Evolutionary conservation across 2,329 filamentous ascomycete genomes (phyloP), one percentile per base, ranked within the genome.

Genomic region (Septoria linicola): DNA sequence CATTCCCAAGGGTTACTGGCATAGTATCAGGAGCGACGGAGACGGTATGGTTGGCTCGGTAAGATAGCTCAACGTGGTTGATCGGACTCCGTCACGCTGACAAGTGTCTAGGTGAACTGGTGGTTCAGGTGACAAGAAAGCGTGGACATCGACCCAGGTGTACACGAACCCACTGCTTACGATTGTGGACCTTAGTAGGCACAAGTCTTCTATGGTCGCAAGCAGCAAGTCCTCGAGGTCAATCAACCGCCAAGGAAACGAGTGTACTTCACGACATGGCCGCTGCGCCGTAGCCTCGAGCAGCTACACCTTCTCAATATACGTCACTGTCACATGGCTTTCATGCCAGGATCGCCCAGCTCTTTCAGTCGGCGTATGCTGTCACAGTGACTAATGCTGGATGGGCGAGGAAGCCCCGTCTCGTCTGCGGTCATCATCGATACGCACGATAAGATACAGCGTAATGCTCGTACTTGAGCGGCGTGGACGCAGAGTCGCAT

Each of bases 1-100:
- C 66, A 89, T 95, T 31, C 89, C 89, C 0, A 80, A 82, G 53
- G 87, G 87, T 1, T 93, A 88, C 88, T 95, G 89, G 89, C 89
- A 95, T 76, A 88, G 85, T 65, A 81, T 95, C 48, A 83, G 80
- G 64, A 87, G 88, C 32, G 62, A 77, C 39, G 82, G 80, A 1
- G 61, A 73, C 48, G 75, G 78, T 17, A 76, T 83, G 44, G 84
- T 78, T 47, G 81, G 76, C 55, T 83, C 80, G 50, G 80, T 82
- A 60, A 66, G 74, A n/a, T n/a, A n/a, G n/a, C n/a, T n/a, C n/a
- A n/a, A n/a, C 70, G 62, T 39, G 31, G 41, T 31, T 37, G 31
- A 11, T 37, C 34, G n/a, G 51, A 49, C 32, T 4, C 30, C 4
- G 6, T 44, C 30, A 34, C 30, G 21, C 32, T 37, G 32, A 37